These are phyloP conservation scores for Dendrothele bispora DNA, from an alignment of 768 basidiomycete species.

Conservation along the genomic window DNA sequence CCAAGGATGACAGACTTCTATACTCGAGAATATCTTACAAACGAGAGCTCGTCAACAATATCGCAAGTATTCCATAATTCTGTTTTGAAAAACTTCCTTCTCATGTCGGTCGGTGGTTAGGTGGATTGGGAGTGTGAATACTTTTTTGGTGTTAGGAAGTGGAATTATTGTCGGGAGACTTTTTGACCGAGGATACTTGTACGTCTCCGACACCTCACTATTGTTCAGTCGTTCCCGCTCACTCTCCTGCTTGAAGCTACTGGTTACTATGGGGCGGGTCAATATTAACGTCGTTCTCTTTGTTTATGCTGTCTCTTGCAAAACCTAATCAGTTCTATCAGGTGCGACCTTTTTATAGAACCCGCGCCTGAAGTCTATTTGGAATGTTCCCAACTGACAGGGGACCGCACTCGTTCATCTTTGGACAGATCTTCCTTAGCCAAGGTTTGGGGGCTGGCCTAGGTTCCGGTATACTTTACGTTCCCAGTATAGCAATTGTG, in stretches of 20 bases:
- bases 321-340: slow-evolving; percentile 51
- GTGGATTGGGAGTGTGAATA: slow-evolving; percentile 35
- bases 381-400: too few species aligned
- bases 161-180: slow-evolving; percentile 41
- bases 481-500: slow-evolving; percentile 51
- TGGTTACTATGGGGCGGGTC: slow-evolving; percentile 3
- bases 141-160: slow-evolving; percentile 39
- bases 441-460: slow-evolving; percentile 60
- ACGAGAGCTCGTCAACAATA: slow-evolving; percentile 35
- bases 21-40: slow-evolving; percentile 33
- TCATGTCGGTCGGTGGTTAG: neutral
- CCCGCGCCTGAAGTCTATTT: too few species aligned
- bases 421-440: slow-evolving; percentile 41
- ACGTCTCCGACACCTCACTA: too few species aligned
- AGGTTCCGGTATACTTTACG: slow-evolving; percentile 54
- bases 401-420: neutral
- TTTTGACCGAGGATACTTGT: slow-evolving; percentile 52
- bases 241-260: slow-evolving; percentile 1
- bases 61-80: slow-evolving; percentile 26
- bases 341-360: neutral
- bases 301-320: slow-evolving; percentile 51
- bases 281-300: too few species aligned
- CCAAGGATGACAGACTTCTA: slow-evolving; percentile 44
- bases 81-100: too few species aligned
- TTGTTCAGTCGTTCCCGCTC: neutral